These are phyloP conservation scores for Perkinsus olseni DNA, from an alignment of 169 alveolate genomes.

Conservation along the genomic window DNA sequence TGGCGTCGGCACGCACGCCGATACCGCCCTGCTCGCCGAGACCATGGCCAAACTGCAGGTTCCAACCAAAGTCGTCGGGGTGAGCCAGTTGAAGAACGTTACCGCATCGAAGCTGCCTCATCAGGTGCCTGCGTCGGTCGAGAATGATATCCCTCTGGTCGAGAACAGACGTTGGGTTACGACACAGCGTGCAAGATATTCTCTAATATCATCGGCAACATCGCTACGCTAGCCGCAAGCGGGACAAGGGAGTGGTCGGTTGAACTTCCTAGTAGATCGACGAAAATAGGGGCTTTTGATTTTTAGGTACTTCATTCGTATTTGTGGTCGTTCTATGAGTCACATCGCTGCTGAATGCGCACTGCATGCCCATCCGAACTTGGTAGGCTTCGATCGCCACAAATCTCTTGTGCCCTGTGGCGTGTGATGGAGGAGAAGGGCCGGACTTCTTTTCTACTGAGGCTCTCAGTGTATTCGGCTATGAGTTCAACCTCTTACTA, in stretches of 20 bases:
- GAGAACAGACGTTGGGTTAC: constrained; percentile 64
- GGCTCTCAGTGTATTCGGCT: no score
- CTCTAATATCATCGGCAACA: constrained; percentile 88
- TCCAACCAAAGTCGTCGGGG: constrained; percentile 51
- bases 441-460: no score
- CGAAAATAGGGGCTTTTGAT: no score
- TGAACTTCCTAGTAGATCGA: no score
- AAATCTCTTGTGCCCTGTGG: no score
- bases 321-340: constrained; percentile 76
- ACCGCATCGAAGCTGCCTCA: neutral
- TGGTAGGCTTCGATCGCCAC: constrained; percentile 35
- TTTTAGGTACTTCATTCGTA: constrained; percentile 62
- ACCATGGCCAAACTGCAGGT: constrained; percentile 44
- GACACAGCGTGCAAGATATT: constrained; percentile 89
- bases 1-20: constrained; percentile 67
- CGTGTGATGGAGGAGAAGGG: no score
- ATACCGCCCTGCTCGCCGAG: constrained; percentile 58
- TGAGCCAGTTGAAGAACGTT: neutral
- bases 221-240: constrained; percentile 86
- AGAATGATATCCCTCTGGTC: neutral
- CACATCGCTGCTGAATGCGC: constrained; percentile 84
- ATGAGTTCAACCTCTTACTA: no score
- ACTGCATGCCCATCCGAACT: constrained; percentile 88
- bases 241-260: constrained; percentile 25
- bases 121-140: neutral